A percentile compares a stretch with the other conserved stretches of the same genome.
phyloP scores from a whole-genome alignment of 129 eudicot genomes.

The Oenanthe sinensis region DNA sequence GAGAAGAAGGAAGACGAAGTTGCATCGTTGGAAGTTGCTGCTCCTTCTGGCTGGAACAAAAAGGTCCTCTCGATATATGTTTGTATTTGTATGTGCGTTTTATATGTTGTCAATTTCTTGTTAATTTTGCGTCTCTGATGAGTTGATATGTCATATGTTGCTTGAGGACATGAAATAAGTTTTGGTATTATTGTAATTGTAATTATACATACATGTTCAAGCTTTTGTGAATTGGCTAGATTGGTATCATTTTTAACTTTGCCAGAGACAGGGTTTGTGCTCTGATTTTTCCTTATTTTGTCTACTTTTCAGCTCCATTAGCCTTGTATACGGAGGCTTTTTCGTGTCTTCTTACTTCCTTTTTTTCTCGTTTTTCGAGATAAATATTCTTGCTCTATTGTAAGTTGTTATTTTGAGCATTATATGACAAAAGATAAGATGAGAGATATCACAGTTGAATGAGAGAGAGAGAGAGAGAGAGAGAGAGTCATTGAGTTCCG shows the following conservation, averaged over 20 bases:
- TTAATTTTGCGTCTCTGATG: not conserved
- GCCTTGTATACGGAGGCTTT: not conserved
- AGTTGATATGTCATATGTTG: not conserved
- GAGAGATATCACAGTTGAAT: too few species aligned
- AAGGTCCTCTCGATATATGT: conserved; percentile 24
- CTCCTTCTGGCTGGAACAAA: conserved; percentile 75
- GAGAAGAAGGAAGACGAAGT: conserved; percentile 28
- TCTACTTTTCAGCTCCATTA: not conserved
- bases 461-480: not conserved
- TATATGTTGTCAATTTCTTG: not conserved
- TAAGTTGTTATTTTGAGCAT: not conserved
- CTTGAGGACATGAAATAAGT: not conserved
- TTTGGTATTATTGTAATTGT: not conserved
- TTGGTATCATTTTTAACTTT: not conserved
- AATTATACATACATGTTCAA: not conserved
- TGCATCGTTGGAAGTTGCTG: conserved; percentile 66
- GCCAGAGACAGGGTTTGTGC: not conserved
- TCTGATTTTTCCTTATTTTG: not conserved
- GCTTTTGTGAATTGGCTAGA: not conserved
- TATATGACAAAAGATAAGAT: not conserved
- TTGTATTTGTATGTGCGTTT: too few species aligned
- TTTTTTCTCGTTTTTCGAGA: too few species aligned
- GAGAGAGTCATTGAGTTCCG: not conserved
- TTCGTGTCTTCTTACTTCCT: too few species aligned
- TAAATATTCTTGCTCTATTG: too few species aligned